These are phyloP conservation scores for Blastocystis sp. DNA, from an alignment of 352 stramenopile genomes.

Conservation along the genomic window DNA sequence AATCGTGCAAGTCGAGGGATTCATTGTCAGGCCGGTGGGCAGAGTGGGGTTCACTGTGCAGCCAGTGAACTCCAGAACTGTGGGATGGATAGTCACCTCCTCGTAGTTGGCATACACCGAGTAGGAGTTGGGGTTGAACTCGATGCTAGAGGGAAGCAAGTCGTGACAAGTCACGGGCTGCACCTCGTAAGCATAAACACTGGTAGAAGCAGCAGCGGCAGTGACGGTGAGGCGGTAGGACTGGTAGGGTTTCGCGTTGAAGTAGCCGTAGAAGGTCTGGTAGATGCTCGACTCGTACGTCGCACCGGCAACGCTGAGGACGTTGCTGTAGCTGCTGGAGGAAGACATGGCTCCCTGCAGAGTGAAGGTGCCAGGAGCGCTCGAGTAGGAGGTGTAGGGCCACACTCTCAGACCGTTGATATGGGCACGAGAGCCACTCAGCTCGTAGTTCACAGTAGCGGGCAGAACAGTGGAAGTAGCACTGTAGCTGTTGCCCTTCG, in stretches of 20 bases:
- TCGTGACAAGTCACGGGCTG: constrained; percentile 49
- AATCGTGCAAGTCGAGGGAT: constrained; percentile 3
- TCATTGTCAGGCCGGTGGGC: neutral
- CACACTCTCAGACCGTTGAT: constrained; percentile 23
- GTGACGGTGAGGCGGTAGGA: constrained; percentile 12
- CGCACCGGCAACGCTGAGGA: neutral
- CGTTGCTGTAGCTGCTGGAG: neutral
- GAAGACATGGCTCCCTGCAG: constrained; percentile 17
- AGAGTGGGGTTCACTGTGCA: neutral
- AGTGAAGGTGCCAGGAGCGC: neutral
- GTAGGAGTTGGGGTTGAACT: neutral
- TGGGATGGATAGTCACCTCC: neutral
- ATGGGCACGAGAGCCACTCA: neutral
- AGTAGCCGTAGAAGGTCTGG: constrained; percentile 11
- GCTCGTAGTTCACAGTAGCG: neutral
- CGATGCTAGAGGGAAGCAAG: neutral
- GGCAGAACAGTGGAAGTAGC: neutral
- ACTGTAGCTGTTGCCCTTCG: constrained; percentile 1
- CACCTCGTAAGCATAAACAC: constrained; percentile 7
- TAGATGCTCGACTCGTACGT: constrained; percentile 7
- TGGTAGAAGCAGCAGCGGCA: neutral
- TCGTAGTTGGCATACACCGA: constrained; percentile 28
- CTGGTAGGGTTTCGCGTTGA: constrained; percentile 10
- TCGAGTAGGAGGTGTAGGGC: neutral
- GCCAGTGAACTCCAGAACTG: neutral